These are phyloP conservation scores for Aspergillus jensenii DNA, from an alignment of 2,329 filamentous ascomycete genomes.

Conservation along the genomic window DNA sequence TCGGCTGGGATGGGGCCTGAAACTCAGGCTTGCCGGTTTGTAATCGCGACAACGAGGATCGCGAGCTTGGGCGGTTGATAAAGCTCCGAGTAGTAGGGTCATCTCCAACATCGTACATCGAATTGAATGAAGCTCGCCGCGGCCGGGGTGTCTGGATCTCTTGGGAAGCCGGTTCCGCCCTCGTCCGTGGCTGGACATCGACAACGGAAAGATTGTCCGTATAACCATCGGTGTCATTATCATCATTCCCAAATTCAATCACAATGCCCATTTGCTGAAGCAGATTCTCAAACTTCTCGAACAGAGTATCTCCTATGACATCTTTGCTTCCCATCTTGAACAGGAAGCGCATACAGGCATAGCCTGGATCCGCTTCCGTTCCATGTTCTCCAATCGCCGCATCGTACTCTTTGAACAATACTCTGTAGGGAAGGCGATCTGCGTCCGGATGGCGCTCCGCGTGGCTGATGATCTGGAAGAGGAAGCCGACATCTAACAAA, in stretches of 20 bases:
- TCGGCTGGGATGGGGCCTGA: constrained; percentile 20
- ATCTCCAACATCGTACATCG: constrained; percentile 51
- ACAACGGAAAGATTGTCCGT: constrained; percentile 21
- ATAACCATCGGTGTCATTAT: constrained; percentile 37
- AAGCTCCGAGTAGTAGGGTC: constrained; percentile 50
- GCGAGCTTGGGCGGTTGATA: constrained; percentile 40
- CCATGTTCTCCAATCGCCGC: constrained; percentile 69
- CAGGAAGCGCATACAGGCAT: constrained; percentile 73
- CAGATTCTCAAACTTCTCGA: constrained; percentile 69
- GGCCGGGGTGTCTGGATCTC: constrained; percentile 33
- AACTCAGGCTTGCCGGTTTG: constrained; percentile 39
- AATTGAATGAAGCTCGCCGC: constrained; percentile 57
- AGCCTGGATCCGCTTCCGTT: constrained; percentile 70
- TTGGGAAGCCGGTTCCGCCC: constrained; percentile 19
- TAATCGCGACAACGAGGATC: constrained; percentile 45
- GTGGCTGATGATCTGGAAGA: constrained; percentile 72
- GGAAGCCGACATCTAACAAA: constrained; percentile 68
- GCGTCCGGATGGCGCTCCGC: constrained; percentile 67
- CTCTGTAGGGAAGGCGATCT: constrained; percentile 69
- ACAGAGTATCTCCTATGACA: constrained; percentile 58
- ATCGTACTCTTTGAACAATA: constrained; percentile 80
- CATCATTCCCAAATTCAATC: constrained; percentile 59
- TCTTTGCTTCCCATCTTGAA: constrained; percentile 70
- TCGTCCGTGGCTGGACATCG: constrained; percentile 23
- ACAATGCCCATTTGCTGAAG: constrained; percentile 70